Base-by-base conservation (phyloP, 2,329 filamentous ascomycete genomes). In the Colletotrichum theobromicola region DNA sequence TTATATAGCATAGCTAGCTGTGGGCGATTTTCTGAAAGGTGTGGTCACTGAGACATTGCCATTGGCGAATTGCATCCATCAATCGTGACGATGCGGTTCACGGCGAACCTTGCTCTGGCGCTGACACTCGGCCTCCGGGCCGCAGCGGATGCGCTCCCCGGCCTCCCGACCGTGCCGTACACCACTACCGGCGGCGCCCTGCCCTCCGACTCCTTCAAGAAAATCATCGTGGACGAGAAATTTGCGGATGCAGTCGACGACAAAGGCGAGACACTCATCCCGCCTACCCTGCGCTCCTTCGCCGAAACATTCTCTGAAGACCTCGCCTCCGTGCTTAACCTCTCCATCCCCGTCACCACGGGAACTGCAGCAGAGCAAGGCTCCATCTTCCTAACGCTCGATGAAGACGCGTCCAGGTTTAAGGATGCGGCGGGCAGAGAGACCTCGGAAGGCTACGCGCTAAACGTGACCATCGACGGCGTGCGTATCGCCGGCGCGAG, bases 401-500 rank as follows among this genome's bases (percentile, higher is more conserved):
- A 83, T 7, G 83, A 50, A 1, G 42, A 87, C 62, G 57, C 81
- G 3, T 81, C 75, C 2, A 79, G 80, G 5, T 89, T 85, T 76
- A 79, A 82, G 2, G 85, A 89, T 77, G 87, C 82, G 7, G 87
- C 85, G 15, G 87, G 87, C 1, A 81, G 86, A 9, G 78, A 77
- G 46, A 89, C 88, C 0, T 84, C 86, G 0, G 88, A 91, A 77
- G 88, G 85, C 9, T 90, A 91, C 79, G 81, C 81, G 5, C 80
- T 91, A 13, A 81, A 83, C 13, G 81, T 89, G 5, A 82, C 81
- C 18, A 70, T 78, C 7, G 77, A 81, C 13, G 84, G 85, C 4
- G 81, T 90, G 16, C 82, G 80, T 13, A 87, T 92, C 76, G 82
- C 82, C 4, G 90, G 89, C 2, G 88, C 89, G 8, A 89, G 88